Evolutionary conservation across 1,284 basidiomycete species (phyloP).

Genomic region (Ganoderma lucidum): DNA sequence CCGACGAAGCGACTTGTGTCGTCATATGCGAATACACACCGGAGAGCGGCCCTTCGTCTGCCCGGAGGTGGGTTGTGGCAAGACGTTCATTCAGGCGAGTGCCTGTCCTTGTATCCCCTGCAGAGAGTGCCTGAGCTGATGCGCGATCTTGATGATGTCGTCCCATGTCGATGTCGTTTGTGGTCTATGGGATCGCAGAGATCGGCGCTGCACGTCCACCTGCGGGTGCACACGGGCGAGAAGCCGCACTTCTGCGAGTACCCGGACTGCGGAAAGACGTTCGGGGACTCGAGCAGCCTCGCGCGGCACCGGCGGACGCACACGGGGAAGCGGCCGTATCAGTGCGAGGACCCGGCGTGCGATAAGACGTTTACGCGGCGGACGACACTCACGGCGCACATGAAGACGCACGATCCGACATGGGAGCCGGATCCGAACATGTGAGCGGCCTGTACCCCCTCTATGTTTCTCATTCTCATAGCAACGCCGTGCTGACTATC

Average conservation of each 20-base stretch:
- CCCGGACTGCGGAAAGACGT: slow-evolving; percentile 83
- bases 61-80: slow-evolving; percentile 74
- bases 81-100: slow-evolving; percentile 85
- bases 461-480: slow-evolving; percentile 2
- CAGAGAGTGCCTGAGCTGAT: not conserved
- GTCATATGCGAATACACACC: slow-evolving; percentile 89
- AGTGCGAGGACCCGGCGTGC: slow-evolving; percentile 80
- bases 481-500: slow-evolving; percentile 17
- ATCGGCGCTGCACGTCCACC: slow-evolving; percentile 87
- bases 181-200: slow-evolving; percentile 53
- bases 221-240: slow-evolving; percentile 89
- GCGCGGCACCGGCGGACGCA: slow-evolving; percentile 90
- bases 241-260: slow-evolving; percentile 90
- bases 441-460: slow-evolving; percentile 51
- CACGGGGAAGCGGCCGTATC: slow-evolving; percentile 83
- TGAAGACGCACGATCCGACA: slow-evolving; percentile 82
- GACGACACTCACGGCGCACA: slow-evolving; percentile 82
- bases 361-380: slow-evolving; percentile 87
- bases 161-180: not conserved
- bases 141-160: not conserved
- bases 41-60: slow-evolving; percentile 88
- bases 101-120: slow-evolving; percentile 1
- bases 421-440: slow-evolving; percentile 84
- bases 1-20: slow-evolving; percentile 76
- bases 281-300: slow-evolving; percentile 88